Evolutionary conservation across 2,329 filamentous ascomycete genomes (phyloP).

Genomic region (Trichoderma semiorbis): DNA sequence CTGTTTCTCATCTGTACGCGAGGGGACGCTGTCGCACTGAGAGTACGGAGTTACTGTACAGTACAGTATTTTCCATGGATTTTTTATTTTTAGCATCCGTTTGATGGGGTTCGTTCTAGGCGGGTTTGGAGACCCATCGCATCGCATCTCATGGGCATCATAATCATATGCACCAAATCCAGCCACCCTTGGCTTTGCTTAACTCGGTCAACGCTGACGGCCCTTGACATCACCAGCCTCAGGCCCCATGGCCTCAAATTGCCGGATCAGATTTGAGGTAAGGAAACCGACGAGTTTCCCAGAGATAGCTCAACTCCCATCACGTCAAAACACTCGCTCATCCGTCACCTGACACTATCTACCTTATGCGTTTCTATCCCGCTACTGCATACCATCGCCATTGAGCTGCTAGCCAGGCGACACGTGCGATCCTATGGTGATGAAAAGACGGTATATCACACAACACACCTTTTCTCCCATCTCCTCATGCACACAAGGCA

Average conservation of each 20-base stretch:
- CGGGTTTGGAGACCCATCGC: neutral
- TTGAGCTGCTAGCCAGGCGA: neutral
- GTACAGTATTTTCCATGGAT: neutral
- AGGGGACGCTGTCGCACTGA: conserved; percentile 1
- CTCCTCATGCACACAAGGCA: neutral
- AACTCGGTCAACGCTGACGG: neutral
- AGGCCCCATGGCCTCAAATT: neutral
- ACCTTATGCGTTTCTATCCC: neutral
- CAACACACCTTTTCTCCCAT: neutral
- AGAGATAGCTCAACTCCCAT: neutral
- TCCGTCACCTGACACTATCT: conserved; percentile 4
- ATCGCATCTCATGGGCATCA: neutral
- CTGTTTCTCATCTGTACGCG: neutral
- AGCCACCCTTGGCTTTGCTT: neutral
- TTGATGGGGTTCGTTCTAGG: neutral
- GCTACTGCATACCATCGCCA: neutral
- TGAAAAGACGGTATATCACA: neutral
- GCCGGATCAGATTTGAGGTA: neutral
- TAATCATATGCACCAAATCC: conserved; percentile 6
- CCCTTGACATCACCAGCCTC: conserved; percentile 1
- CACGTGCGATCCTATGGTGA: neutral
- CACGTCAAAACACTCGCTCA: neutral
- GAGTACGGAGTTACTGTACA: neutral
- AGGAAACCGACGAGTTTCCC: neutral
- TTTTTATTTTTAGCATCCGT: conserved; percentile 6